Percentiles rank a stretch among this genome's conserved stretches.
Evolutionary conservation across 306 rosid genomes (phyloP).

Genomic region (Mucuna pruriens): DNA sequence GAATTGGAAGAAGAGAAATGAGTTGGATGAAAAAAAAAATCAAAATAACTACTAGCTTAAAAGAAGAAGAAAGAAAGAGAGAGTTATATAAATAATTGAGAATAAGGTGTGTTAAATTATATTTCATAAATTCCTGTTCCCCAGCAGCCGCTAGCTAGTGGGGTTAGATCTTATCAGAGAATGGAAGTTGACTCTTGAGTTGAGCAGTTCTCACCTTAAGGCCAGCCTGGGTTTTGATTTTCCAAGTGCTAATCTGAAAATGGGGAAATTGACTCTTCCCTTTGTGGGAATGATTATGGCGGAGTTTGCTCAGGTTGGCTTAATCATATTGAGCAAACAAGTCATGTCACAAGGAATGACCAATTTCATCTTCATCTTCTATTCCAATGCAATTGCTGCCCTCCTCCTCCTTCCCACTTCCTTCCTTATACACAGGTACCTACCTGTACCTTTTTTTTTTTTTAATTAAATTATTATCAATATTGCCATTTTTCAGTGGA

Average conservation of each 20-base stretch:
- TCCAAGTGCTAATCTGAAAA: neutral
- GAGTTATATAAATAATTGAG: neutral
- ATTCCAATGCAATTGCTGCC: slow-evolving; percentile 70
- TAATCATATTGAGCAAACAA: slow-evolving; percentile 71
- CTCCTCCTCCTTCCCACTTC: slow-evolving; percentile 75
- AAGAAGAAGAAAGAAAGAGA: no score
- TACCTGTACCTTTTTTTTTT: neutral
- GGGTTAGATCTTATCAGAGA: neutral
- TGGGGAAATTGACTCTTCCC: slow-evolving; percentile 56
- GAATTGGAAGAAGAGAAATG: no score
- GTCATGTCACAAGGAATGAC: slow-evolving; percentile 73
- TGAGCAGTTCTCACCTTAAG: neutral
- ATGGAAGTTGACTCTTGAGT: neutral
- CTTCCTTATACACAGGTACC: slow-evolving; percentile 53
- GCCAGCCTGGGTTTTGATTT: neutral
- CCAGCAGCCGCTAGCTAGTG: neutral
- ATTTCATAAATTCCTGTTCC: neutral
- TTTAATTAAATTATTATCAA: neutral
- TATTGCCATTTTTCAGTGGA: no score
- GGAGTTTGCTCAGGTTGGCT: slow-evolving; percentile 69
- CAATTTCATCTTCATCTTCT: slow-evolving; percentile 71
- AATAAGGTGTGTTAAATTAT: neutral
- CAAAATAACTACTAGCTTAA: no score
- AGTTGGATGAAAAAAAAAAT: no score
- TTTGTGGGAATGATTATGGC: slow-evolving; percentile 72